Percentiles rank a stretch among this genome's conserved stretches.
phyloP scores from a whole-genome alignment of 2,329 filamentous ascomycete species.

The Aotearoamyces nothofagi region DNA sequence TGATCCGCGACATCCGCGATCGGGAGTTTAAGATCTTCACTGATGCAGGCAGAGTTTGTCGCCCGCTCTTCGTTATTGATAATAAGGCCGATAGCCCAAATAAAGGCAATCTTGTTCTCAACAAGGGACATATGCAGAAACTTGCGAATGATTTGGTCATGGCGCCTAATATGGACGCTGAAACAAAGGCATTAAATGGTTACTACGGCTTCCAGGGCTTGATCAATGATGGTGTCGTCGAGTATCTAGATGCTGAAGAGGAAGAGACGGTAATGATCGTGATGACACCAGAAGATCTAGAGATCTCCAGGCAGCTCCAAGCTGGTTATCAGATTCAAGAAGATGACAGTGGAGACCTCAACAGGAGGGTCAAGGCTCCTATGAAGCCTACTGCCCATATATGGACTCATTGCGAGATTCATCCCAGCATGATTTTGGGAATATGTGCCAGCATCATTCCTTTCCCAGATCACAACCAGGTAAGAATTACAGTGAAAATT shows the following conservation, averaged over 20 bases:
- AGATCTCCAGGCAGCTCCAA: slow-evolving; percentile 58
- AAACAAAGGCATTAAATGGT: slow-evolving; percentile 36
- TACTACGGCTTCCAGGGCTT: slow-evolving; percentile 84
- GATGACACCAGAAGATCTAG: slow-evolving; percentile 94
- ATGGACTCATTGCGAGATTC: slow-evolving; percentile 98
- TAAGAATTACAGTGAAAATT: slow-evolving; percentile 22
- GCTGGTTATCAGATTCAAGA: slow-evolving; percentile 42
- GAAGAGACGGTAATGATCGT: slow-evolving; percentile 98
- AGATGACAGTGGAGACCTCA: slow-evolving; percentile 56
- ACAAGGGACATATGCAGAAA: slow-evolving; percentile 65
- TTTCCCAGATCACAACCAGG: slow-evolving; percentile 96
- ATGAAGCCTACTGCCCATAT: slow-evolving; percentile 78
- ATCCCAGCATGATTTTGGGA: slow-evolving; percentile 96
- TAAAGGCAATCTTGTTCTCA: slow-evolving; percentile 65
- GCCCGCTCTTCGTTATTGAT: slow-evolving; percentile 86
- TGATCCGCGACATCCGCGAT: slow-evolving; percentile 92
- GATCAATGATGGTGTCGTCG: slow-evolving; percentile 71
- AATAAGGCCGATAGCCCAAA: slow-evolving; percentile 64
- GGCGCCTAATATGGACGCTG: slow-evolving; percentile 40
- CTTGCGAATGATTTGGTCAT: slow-evolving; percentile 61
- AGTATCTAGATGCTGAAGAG: slow-evolving; percentile 95
- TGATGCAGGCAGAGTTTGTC: slow-evolving; percentile 87
- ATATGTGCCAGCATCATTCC: slow-evolving; percentile 99
- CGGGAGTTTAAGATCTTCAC: slow-evolving; percentile 98
- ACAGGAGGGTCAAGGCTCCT: slow-evolving; percentile 76